Percentiles rank a stretch among this genome's conserved stretches.
Evolutionary conservation across 176 grass and related monocot species (phyloP).

Genomic region (Aegilops bicornis): DNA sequence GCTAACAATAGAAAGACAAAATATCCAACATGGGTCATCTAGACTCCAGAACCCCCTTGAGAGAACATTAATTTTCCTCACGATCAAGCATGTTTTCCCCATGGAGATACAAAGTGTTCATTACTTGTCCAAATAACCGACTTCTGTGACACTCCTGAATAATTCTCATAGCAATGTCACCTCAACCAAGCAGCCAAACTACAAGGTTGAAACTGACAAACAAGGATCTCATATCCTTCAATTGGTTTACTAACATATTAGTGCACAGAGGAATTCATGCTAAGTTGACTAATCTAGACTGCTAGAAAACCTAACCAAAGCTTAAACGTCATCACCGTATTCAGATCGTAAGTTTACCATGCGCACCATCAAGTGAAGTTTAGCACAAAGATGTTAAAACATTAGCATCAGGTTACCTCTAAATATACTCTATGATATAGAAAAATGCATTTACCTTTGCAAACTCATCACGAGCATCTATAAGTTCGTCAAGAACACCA

Average conservation of each 20-base stretch:
- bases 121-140: not conserved
- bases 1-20: not conserved
- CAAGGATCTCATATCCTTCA: slow-evolving; percentile 7
- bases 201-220: not conserved
- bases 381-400: slow-evolving; percentile 3
- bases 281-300: not conserved
- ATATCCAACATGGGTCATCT: not conserved
- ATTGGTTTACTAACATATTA: not conserved
- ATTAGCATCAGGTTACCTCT: not conserved
- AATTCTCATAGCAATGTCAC: not conserved
- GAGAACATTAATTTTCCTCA: slow-evolving; percentile 1
- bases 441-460: slow-evolving; percentile 57
- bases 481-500: slow-evolving; percentile 70
- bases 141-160: not conserved
- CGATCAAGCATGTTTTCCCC: not conserved
- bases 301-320: slow-evolving; percentile 6
- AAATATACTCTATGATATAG: not conserved
- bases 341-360: not conserved
- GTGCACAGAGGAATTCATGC: not conserved
- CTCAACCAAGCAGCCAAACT: not conserved
- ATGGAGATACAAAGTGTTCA: not conserved
- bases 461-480: slow-evolving; percentile 74
- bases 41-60: not conserved
- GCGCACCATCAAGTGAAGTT: not conserved
- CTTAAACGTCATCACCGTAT: slow-evolving; percentile 5